Conservation (phyloP, 192 early-diverging fungal genomes). For the Linnemannia schmuckeri region DNA sequence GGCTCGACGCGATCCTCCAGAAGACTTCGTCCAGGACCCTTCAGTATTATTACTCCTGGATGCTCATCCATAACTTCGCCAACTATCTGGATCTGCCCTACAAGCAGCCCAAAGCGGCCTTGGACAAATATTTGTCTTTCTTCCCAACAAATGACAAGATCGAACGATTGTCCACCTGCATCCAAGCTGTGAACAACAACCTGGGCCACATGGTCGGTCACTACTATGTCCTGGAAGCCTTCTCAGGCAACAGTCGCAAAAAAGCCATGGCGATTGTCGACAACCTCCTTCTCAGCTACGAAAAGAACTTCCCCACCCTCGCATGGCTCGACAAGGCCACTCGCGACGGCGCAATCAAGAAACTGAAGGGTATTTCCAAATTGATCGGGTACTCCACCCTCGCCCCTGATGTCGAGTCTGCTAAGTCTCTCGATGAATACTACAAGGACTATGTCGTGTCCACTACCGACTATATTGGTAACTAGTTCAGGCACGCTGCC, state of each 20-base stretch:
- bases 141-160: background rate
- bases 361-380: conserved; percentile 55
- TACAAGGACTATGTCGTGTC: conserved; percentile 44
- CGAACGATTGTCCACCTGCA: conserved; percentile 31
- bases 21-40: conserved; percentile 25
- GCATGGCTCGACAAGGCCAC: conserved; percentile 64
- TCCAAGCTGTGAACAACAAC: conserved; percentile 35
- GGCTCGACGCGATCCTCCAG: conserved; percentile 19
- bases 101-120: conserved; percentile 37
- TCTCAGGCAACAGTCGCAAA: conserved; percentile 32
- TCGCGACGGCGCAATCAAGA: conserved; percentile 50
- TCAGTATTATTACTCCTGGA: conserved; percentile 66
- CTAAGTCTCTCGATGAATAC: conserved; percentile 58
- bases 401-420: conserved; percentile 50
- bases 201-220: conserved; percentile 59
- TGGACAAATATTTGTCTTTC: too few relatives aligned
- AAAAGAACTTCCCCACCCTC: conserved; percentile 44
- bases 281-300: conserved; percentile 53
- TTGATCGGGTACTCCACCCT: conserved; percentile 60
- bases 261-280: conserved; percentile 56
- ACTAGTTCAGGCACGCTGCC: conserved; percentile 24
- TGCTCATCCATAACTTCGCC: conserved; percentile 42
- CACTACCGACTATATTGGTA: conserved; percentile 56
- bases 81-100: conserved; percentile 12
- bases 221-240: conserved; percentile 58